Percentiles rank a stretch among this genome's conserved stretches.
Conservation (phyloP, 1,284 basidiomycete genomes). For the Irpex sp. region DNA sequence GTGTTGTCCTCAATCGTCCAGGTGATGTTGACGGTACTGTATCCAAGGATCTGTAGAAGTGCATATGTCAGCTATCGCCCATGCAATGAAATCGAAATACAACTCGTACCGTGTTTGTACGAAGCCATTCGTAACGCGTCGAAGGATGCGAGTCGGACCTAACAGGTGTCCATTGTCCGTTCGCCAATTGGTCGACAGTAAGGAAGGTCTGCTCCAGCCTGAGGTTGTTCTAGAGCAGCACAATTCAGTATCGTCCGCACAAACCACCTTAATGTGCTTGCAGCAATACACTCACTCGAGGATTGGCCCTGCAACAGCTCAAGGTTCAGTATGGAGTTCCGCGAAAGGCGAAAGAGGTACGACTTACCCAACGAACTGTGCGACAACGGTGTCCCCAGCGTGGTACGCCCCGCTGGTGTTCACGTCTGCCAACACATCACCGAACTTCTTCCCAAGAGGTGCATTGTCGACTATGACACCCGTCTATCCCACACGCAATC, state of each 20-base stretch:
- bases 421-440: conserved; percentile 64
- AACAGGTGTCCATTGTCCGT: conserved; percentile 53
- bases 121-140: conserved; percentile 67
- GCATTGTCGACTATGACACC: conserved; percentile 59
- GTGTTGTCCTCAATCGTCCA: conserved; percentile 68
- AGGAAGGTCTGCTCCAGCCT: conserved; percentile 74
- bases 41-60: conserved; percentile 45
- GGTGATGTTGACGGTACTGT: conserved; percentile 60
- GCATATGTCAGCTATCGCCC: not conserved
- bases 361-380: conserved; percentile 57
- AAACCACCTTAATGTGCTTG: not conserved
- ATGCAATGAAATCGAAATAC: not conserved
- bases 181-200: conserved; percentile 53
- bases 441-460: conserved; percentile 59
- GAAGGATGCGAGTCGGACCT: conserved; percentile 80
- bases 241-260: not conserved
- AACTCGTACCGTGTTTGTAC: conserved; percentile 47
- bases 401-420: conserved; percentile 44
- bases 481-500: too few species aligned
- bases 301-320: conserved; percentile 48
- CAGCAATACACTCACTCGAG: conserved; percentile 49
- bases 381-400: conserved; percentile 56
- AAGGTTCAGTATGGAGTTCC: not conserved
- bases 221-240: conserved; percentile 63
- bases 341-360: not conserved